Evolutionary conservation across 1,139 yeast genomes (phyloP), one percentile per base, ranked within the genome.

Genomic region (Eremothecium gossypii): DNA sequence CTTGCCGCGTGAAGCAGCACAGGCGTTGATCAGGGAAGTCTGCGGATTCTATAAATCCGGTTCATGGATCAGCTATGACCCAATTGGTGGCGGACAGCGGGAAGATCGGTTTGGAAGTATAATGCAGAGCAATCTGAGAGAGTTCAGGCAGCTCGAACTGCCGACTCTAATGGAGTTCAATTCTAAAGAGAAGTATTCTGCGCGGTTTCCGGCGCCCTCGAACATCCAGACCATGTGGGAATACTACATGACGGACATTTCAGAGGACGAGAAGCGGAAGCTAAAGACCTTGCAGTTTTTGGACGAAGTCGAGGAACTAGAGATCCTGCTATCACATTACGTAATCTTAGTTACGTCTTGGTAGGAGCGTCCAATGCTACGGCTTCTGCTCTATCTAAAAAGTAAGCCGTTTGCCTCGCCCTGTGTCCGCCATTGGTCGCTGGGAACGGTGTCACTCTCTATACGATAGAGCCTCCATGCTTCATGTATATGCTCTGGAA

Each of bases 301-400:
- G 32, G 98, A 91, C 63, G 98, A 91, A 60, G 65, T 86, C 10
- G 98, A 91, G 63, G 98, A 91, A 57, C 70, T 91, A 54, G 68
- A 70, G 49, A 65, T 91, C 34, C 68, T 91, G 45, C 74, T 85
- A 49, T 71, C 73, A 36, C 98, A 91, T 61, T 91, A 91, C 56
- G 80, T 94, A 46, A 61, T 83, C 13, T 65, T 70, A 11, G 30
- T 28, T 9, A 28, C 41, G 5, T n/a, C 7, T 12, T 41, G 43
- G 43, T n/a, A 26, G 29, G 14, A 10, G 8, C n/a, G 8, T 7
- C 9, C 10, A 32, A 13, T 7, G 12, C n/a, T 13, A 11, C 17
- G 32, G 6, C 33, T 17, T 5, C n/a, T 30, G n/a, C 13, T 20
- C 56, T 52, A 80, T 49, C 87, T 65, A 53, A 83, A 83, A 69